Percentiles rank a stretch among this genome's conserved stretches.
phyloP scores from a whole-genome alignment of 2,329 filamentous ascomycete genomes.

The Aspergillus fumigatiaffinis region DNA sequence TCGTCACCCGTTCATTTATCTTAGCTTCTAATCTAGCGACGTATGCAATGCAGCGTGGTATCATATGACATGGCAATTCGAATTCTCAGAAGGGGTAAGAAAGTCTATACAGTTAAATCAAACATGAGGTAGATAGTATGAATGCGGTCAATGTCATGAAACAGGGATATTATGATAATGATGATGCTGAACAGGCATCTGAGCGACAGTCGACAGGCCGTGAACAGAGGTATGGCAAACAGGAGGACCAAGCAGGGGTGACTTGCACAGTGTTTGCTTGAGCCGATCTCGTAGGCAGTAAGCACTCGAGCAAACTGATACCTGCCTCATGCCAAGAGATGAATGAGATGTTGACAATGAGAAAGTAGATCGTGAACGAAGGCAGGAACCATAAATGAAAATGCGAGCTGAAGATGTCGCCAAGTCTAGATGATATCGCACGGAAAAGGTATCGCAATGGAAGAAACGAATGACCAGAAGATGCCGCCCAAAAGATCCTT shows the following conservation, averaged over 20 bases:
- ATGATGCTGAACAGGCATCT: too few relatives aligned
- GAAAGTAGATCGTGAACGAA: neutral
- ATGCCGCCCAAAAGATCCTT: constrained; percentile 30
- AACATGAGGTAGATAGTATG: too few relatives aligned
- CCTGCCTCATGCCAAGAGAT: neutral
- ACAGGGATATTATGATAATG: too few relatives aligned
- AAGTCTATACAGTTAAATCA: too few relatives aligned
- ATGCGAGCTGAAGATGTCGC: neutral
- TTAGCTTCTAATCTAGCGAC: neutral
- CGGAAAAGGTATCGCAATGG: constrained; percentile 8
- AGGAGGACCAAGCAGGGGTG: too few relatives aligned
- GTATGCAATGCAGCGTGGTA: neutral
- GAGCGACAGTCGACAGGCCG: too few relatives aligned
- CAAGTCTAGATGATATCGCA: neutral
- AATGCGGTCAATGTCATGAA: too few relatives aligned
- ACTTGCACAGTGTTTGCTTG: neutral
- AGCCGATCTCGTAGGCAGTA: neutral
- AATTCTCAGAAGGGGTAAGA: neutral
- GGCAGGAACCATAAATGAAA: neutral
- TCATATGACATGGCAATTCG: neutral
- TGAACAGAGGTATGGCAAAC: too few relatives aligned
- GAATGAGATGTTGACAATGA: neutral
- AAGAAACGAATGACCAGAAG: constrained; percentile 15
- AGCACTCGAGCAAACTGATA: neutral
- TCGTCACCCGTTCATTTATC: neutral